Percentiles rank a stretch among this genome's conserved stretches.
phyloP scores from a whole-genome alignment of 176 grass and related monocot species.

The Eleusine indica region DNA sequence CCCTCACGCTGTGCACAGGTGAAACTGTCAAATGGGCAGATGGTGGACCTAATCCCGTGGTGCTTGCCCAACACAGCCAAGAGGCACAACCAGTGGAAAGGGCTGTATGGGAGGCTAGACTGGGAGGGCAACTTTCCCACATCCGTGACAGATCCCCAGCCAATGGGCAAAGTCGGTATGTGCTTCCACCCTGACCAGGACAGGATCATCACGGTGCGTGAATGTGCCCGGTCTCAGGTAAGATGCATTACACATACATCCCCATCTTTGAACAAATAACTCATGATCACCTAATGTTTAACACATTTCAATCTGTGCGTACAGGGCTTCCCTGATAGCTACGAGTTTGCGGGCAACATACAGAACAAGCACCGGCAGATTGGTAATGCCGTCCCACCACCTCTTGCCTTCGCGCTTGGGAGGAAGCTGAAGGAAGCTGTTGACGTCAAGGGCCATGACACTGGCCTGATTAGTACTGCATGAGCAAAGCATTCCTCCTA shows the following conservation, averaged over 20 bases:
- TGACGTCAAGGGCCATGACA: conserved; percentile 24
- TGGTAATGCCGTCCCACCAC: conserved; percentile 93
- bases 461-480: not conserved
- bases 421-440: conserved; percentile 84
- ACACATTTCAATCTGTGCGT: conserved; percentile 25
- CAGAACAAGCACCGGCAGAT: conserved; percentile 95
- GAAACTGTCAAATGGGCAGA: conserved; percentile 88
- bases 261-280: not conserved
- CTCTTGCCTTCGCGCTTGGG: conserved; percentile 86
- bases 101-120: conserved; percentile 86
- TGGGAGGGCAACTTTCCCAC: conserved; percentile 99
- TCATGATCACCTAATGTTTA: not conserved
- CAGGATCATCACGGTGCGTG: conserved; percentile 81
- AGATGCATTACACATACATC: not conserved
- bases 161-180: conserved; percentile 98
- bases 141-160: conserved; percentile 92
- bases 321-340: conserved; percentile 93
- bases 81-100: conserved; percentile 99
- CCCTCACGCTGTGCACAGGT: conserved; percentile 49
- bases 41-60: conserved; percentile 95
- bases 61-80: conserved; percentile 98
- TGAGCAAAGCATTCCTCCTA: not conserved
- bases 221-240: conserved; percentile 92
- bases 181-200: conserved; percentile 97
- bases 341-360: conserved; percentile 82